A percentile compares a stretch with the other conserved stretches of the same genome.
Evolutionary conservation across 2,329 filamentous ascomycete genomes (phyloP).

Genomic region (Hypoxylon sp.): DNA sequence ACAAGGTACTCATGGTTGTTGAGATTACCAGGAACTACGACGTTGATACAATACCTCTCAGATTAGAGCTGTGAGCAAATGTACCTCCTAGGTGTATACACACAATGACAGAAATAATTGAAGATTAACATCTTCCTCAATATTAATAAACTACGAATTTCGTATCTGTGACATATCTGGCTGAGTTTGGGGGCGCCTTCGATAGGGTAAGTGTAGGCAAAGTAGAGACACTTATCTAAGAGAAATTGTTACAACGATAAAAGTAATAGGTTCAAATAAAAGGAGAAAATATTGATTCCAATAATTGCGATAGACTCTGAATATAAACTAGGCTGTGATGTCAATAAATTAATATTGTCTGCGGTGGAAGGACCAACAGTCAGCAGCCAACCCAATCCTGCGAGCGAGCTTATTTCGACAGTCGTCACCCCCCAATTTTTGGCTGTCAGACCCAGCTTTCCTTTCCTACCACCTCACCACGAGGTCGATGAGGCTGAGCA

Average conservation of each 20-base stretch:
- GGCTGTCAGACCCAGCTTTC: not conserved
- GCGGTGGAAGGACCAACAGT: not conserved
- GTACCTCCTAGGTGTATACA: not conserved
- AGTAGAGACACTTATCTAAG: too few relatives aligned
- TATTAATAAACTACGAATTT: not conserved
- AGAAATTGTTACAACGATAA: not conserved
- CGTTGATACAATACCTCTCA: not conserved
- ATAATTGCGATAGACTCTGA: not conserved
- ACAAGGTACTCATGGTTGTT: too few relatives aligned
- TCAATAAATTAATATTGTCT: not conserved
- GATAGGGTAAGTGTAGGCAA: not conserved
- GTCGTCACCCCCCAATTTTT: constrained; percentile 17
- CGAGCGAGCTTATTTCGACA: constrained; percentile 32
- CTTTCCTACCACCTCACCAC: constrained; percentile 6
- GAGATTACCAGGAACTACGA: too few relatives aligned
- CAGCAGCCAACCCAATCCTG: constrained; percentile 6
- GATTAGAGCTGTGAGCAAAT: not conserved
- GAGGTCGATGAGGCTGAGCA: constrained; percentile 8
- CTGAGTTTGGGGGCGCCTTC: not conserved
- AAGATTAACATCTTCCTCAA: not conserved
- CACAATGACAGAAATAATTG: not conserved
- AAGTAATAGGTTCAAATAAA: not conserved
- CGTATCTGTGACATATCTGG: not conserved
- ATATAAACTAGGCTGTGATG: not conserved
- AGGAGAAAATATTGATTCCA: not conserved